Evolutionary conservation across 2,329 filamentous ascomycete species (phyloP), one percentile per base, ranked within the genome.

Genomic region (Ascochyta lentis): DNA sequence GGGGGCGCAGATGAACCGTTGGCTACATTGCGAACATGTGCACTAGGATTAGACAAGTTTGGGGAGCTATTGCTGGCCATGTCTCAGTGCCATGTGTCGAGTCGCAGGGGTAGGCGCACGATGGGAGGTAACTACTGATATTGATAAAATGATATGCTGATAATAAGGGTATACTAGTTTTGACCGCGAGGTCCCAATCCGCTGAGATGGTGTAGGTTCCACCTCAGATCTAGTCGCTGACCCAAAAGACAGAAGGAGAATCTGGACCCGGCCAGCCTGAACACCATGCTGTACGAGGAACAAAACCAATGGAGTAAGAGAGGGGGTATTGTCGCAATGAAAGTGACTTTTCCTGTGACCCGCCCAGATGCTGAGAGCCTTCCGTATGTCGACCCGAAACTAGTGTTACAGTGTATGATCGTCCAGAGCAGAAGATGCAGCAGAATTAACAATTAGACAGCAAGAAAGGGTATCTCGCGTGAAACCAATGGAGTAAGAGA

Each of bases 391-490:
- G 60, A 66, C 61, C 64, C 60, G 57, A 56, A 58, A 60, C 60
- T 75, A 73, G 61, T 74, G 68, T 67, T 74, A 74, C 69, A 75
- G 60, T 63, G 60, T 60, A 62, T 62, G 60, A 64, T 68, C 60
- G 61, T 71, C 63, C 66, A 63, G 60, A 66, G 59, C 55, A 61
- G 69, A 69, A 70, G 63, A 68, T 68, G 59, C 63, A 56, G 53
- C 53, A 73, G 61, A 69, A 74, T 74, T 74, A 74, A 68, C 64
- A 66, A 63, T 67, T 68, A 66, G 68, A 73, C 61, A 59, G 60
- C 65, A 70, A 67, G 71, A 72, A 73, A 68, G 72, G 73, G 72
- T 76, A 76, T 76, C 69, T 74, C 71, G 71, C 71, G 63, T 60
- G 65, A 74, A 70, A 49, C 43, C 54, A 59, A 55, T 51, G 51